Percentiles rank a stretch among this genome's conserved stretches.
phyloP scores from a whole-genome alignment of 1,284 basidiomycete genomes.

The Boletus sp. region DNA sequence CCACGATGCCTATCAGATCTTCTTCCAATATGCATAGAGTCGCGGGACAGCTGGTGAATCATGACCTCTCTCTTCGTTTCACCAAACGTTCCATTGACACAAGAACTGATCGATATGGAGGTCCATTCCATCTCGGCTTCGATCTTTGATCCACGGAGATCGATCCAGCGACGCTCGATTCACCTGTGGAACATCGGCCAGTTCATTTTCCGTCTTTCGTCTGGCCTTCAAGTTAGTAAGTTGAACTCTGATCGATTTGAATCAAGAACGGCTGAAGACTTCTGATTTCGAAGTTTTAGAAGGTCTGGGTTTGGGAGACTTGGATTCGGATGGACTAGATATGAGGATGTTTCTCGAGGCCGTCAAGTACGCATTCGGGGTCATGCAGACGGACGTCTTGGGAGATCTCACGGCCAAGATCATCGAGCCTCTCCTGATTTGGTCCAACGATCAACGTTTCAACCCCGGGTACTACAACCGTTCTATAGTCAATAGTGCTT shows the following conservation, averaged over 20 bases:
- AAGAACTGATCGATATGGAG: background rate
- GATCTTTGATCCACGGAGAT: constrained; percentile 17
- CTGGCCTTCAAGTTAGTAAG: too few species aligned
- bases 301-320: too few species aligned
- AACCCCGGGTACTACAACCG: constrained; percentile 13
- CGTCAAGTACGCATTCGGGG: constrained; percentile 13
- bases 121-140: constrained; percentile 21
- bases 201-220: constrained; percentile 1
- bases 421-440: constrained; percentile 17
- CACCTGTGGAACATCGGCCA: constrained; percentile 10
- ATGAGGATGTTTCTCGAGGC: constrained; percentile 19
- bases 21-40: constrained; percentile 21
- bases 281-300: too few species aligned
- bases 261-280: too few species aligned
- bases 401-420: constrained; percentile 12
- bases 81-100: background rate
- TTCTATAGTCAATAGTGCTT: constrained; percentile 4
- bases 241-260: background rate
- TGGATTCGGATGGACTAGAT: background rate
- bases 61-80: background rate
- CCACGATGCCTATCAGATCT: constrained; percentile 5
- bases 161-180: constrained; percentile 10
- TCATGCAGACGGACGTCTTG: constrained; percentile 18
- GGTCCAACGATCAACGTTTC: constrained; percentile 14
- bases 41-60: constrained; percentile 18